Percentiles rank a stretch among this genome's conserved stretches.
phyloP scores from a whole-genome alignment of 352 stramenopile genomes.

The Pilasporangium apinafurcum region DNA sequence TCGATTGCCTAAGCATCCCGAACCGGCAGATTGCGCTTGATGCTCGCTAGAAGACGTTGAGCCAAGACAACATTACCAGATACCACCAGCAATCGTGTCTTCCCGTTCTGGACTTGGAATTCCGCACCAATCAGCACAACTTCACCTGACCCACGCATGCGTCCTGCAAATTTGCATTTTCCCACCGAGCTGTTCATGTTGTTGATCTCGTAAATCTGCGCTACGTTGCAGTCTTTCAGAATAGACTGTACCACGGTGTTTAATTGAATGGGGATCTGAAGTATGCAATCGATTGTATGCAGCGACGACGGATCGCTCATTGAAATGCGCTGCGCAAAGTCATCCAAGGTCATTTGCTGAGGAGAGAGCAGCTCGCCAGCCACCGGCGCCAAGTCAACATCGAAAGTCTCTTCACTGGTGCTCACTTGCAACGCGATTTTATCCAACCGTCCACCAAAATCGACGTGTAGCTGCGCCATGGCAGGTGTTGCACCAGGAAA shows the following conservation, averaged over 20 bases:
- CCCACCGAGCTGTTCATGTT: conserved; percentile 47
- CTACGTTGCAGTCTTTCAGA: conserved; percentile 53
- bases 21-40: conserved; percentile 44
- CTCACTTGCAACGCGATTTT: conserved; percentile 57
- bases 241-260: conserved; percentile 39
- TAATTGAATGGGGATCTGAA: conserved; percentile 43
- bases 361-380: conserved; percentile 62
- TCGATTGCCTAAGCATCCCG: conserved; percentile 12
- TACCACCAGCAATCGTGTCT: conserved; percentile 57
- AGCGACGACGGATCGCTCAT: conserved; percentile 44
- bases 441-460: conserved; percentile 73
- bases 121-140: conserved; percentile 54
- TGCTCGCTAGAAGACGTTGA: conserved; percentile 35
- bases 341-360: conserved; percentile 65
- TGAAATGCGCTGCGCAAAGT: conserved; percentile 65
- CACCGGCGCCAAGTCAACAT: conserved; percentile 52
- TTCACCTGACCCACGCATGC: conserved; percentile 40
- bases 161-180: conserved; percentile 67
- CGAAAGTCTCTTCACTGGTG: conserved; percentile 39
- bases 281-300: conserved; percentile 51
- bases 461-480: conserved; percentile 78
- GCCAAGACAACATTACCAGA: conserved; percentile 43
- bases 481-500: conserved; percentile 67
- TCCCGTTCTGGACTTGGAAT: conserved; percentile 55
- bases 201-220: conserved; percentile 76